phyloP scores from a whole-genome alignment of 2,329 filamentous ascomycete genomes.

The Bipolaris cookei region DNA sequence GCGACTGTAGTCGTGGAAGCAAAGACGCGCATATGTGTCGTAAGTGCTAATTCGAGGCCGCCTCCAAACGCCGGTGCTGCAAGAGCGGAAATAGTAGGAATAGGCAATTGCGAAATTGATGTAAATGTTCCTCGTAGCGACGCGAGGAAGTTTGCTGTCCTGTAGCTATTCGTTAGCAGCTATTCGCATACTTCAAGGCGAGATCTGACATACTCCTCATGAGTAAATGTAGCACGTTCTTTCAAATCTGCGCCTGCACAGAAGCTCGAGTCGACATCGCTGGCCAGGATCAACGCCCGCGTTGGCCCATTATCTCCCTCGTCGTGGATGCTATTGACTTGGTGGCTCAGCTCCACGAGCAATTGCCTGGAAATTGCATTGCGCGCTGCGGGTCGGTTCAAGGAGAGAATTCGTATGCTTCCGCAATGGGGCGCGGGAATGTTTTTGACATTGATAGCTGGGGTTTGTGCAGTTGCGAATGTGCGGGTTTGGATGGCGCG shows the following conservation, averaged over 20 bases:
- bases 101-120: slow-evolving; percentile 73
- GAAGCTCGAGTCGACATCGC: slow-evolving; percentile 84
- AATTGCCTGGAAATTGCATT: slow-evolving; percentile 89
- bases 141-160: slow-evolving; percentile 78
- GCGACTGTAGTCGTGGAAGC: slow-evolving; percentile 78
- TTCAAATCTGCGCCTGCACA: slow-evolving; percentile 96
- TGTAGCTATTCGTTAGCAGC: slow-evolving; percentile 48
- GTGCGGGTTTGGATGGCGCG: slow-evolving; percentile 37
- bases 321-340: slow-evolving; percentile 74
- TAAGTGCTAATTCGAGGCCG: slow-evolving; percentile 89
- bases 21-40: slow-evolving; percentile 88
- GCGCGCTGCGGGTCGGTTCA: slow-evolving; percentile 83
- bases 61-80: slow-evolving; percentile 87
- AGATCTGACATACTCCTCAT: slow-evolving; percentile 69
- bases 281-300: slow-evolving; percentile 81
- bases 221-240: slow-evolving; percentile 77
- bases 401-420: slow-evolving; percentile 83
- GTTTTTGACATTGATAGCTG: slow-evolving; percentile 71
- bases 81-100: slow-evolving; percentile 90
- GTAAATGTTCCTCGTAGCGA: slow-evolving; percentile 78
- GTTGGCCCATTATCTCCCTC: slow-evolving; percentile 67
- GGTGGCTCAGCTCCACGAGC: slow-evolving; percentile 71
- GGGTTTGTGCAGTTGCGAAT: slow-evolving; percentile 56
- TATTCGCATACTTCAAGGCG: not conserved
- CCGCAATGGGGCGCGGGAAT: slow-evolving; percentile 80